phyloP scores from a whole-genome alignment of 1,284 basidiomycete genomes.

The Malassezia furfur region DNA sequence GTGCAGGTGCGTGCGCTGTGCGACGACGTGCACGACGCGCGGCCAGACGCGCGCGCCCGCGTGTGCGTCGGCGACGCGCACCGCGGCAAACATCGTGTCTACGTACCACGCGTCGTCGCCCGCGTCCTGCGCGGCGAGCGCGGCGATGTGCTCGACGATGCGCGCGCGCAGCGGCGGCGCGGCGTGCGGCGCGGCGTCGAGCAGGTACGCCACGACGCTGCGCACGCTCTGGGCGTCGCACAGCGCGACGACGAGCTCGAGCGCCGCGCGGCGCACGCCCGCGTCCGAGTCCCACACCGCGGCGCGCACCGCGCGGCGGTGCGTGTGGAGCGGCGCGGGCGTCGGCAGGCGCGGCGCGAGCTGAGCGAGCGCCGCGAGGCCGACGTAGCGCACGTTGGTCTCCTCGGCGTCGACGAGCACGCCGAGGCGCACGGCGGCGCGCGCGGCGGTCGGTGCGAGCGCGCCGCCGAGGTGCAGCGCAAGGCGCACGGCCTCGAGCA shows the following conservation, averaged over 20 bases:
- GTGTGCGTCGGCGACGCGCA: slow-evolving; percentile 92
- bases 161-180: slow-evolving; percentile 93
- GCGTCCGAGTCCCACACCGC: slow-evolving; percentile 94
- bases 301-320: slow-evolving; percentile 88
- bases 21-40: slow-evolving; percentile 93
- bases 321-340: slow-evolving; percentile 82
- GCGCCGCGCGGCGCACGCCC: slow-evolving; percentile 80
- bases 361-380: slow-evolving; percentile 96
- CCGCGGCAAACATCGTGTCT: slow-evolving; percentile 75
- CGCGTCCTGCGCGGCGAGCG: slow-evolving; percentile 93
- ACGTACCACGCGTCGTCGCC: slow-evolving; percentile 56
- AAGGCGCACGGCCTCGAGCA: slow-evolving; percentile 94
- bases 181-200: slow-evolving; percentile 83
- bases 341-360: slow-evolving; percentile 77
- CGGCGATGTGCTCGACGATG: slow-evolving; percentile 97
- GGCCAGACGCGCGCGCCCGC: slow-evolving; percentile 99
- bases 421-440: slow-evolving; percentile 82
- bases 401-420: slow-evolving; percentile 94
- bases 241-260: slow-evolving; percentile 97
- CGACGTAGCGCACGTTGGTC: slow-evolving; percentile 95
- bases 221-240: slow-evolving; percentile 93
- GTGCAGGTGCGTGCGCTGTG: slow-evolving; percentile 75
- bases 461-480: slow-evolving; percentile 92
- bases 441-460: slow-evolving; percentile 75
- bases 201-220: slow-evolving; percentile 82